A percentile compares a stretch with the other conserved stretches of the same genome.
Conservation (phyloP, 768 basidiomycete species). For the Auricularia heimuer region DNA sequence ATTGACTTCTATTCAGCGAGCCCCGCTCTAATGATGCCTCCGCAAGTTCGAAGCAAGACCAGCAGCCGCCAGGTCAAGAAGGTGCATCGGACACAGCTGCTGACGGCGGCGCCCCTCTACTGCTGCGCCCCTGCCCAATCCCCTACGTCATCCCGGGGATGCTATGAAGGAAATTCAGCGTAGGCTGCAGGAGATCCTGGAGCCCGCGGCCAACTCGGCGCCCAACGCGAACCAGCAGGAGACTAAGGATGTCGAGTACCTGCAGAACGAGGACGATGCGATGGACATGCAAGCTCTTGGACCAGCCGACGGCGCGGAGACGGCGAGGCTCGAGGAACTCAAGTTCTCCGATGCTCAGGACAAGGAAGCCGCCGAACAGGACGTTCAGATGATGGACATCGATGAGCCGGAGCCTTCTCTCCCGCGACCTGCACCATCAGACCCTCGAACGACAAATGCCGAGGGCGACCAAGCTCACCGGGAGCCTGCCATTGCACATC, state of each 20-base stretch:
- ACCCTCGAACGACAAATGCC: neutral
- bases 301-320: conserved; percentile 74
- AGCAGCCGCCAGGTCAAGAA: conserved; percentile 5
- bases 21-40: too few relatives aligned
- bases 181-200: conserved; percentile 75
- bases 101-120: conserved; percentile 31
- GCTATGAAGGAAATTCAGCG: conserved; percentile 70
- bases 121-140: conserved; percentile 39
- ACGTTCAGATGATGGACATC: neutral
- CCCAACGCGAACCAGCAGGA: conserved; percentile 8
- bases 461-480: neutral
- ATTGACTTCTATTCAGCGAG: too few relatives aligned
- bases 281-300: conserved; percentile 84
- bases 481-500: neutral
- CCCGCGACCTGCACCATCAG: neutral
- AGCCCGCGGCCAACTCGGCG: conserved; percentile 25
- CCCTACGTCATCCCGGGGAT: conserved; percentile 75
- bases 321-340: conserved; percentile 72
- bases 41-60: too few relatives aligned
- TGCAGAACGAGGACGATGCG: conserved; percentile 55
- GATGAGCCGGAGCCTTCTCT: neutral
- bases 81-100: conserved; percentile 16
- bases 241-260: conserved; percentile 52
- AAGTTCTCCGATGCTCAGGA: conserved; percentile 57
- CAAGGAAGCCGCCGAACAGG: neutral